Conservation (phyloP, 371 early-diverging fungal genomes). For the Mortierella sp. region DNA sequence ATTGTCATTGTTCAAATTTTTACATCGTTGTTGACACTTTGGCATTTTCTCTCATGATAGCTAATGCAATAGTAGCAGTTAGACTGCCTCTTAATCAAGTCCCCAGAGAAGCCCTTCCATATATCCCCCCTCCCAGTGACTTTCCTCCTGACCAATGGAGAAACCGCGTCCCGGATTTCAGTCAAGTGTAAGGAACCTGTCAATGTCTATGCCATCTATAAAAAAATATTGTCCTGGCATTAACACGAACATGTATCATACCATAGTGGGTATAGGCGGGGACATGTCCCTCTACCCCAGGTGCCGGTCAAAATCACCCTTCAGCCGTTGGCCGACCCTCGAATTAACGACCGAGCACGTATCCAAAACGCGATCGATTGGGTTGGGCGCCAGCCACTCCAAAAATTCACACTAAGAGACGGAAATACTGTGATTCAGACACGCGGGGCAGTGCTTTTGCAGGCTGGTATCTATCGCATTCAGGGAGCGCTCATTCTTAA, state of each 20-base stretch:
- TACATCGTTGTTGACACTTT: too few species aligned
- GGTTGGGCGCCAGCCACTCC: slow-evolving; percentile 27
- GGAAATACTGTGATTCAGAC: slow-evolving; percentile 25
- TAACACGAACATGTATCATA: not conserved
- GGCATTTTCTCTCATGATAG: not conserved
- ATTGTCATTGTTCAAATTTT: too few species aligned
- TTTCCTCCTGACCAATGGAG: slow-evolving; percentile 48
- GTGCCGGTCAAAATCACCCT: slow-evolving; percentile 32
- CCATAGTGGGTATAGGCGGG: slow-evolving; percentile 37
- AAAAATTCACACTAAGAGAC: slow-evolving; percentile 20
- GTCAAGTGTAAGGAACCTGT: slow-evolving; percentile 37
- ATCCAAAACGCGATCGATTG: slow-evolving; percentile 46
- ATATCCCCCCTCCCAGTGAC: slow-evolving; percentile 34
- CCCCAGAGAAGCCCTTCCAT: slow-evolving; percentile 20
- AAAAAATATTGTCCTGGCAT: too few species aligned
- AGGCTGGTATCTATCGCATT: slow-evolving; percentile 43
- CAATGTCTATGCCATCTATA: too few species aligned
- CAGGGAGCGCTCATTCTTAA: slow-evolving; percentile 37
- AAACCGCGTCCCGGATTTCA: slow-evolving; percentile 40
- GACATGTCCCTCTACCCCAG: slow-evolving; percentile 34
- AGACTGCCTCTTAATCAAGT: not conserved
- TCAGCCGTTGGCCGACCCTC: slow-evolving; percentile 37
- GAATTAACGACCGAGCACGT: slow-evolving; percentile 36
- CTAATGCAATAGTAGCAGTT: not conserved
- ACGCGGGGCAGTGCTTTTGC: slow-evolving; percentile 35